These are phyloP conservation scores for Neonectria magnoliae DNA, from an alignment of 2,329 filamentous ascomycete genomes.

Conservation along the genomic window DNA sequence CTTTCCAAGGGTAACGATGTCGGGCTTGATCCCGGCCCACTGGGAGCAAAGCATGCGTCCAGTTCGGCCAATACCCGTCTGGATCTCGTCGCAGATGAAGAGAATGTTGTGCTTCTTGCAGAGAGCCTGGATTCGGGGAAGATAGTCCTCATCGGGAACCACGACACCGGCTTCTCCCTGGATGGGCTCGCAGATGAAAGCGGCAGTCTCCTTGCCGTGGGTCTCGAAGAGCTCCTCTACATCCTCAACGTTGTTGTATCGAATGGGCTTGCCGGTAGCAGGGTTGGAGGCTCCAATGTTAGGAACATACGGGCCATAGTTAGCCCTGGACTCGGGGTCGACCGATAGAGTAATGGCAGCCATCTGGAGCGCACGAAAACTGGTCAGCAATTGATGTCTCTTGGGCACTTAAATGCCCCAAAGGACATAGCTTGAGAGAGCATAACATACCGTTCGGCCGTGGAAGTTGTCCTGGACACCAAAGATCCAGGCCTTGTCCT, in stretches of 20 bases:
- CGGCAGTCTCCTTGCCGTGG: conserved; percentile 86
- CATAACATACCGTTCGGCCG: conserved; percentile 80
- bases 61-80: conserved; percentile 95
- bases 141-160: conserved; percentile 90
- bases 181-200: conserved; percentile 95
- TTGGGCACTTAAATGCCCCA: not conserved
- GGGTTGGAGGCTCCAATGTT: conserved; percentile 83
- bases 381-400: conserved; percentile 9
- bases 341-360: conserved; percentile 94
- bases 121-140: conserved; percentile 79
- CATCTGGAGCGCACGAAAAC: conserved; percentile 65
- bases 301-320: conserved; percentile 96
- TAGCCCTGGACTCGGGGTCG: conserved; percentile 93
- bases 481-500: conserved; percentile 56
- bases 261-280: conserved; percentile 77
- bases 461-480: conserved; percentile 94
- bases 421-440: not conserved
- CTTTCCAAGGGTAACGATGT: conserved; percentile 94
- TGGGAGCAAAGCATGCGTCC: conserved; percentile 93
- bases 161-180: conserved; percentile 98
- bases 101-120: conserved; percentile 97
- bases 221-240: conserved; percentile 81
- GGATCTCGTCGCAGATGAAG: conserved; percentile 97
- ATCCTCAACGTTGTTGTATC: conserved; percentile 86
- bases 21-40: conserved; percentile 95